Conservation (phyloP, 306 rosid genomes). For the Inga oerstediana region DNA sequence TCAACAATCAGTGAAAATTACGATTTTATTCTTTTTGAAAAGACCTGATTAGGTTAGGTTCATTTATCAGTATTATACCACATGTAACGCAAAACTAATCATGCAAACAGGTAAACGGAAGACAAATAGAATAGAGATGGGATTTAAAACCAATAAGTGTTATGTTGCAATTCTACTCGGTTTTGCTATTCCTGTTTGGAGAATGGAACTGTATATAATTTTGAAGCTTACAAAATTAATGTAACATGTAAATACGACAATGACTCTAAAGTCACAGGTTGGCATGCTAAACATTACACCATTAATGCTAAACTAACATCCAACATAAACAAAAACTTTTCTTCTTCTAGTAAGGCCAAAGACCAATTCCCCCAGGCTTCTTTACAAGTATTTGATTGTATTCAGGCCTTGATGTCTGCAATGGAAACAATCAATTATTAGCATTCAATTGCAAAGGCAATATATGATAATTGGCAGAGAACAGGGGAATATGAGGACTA, state of each 20-base stretch:
- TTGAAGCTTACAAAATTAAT: slow-evolving; percentile 16
- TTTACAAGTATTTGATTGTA: slow-evolving; percentile 84
- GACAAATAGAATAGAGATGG: not conserved
- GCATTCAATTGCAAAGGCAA: slow-evolving; percentile 8
- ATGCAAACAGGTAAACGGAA: not conserved
- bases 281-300: slow-evolving; percentile 6
- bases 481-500: not conserved
- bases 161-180: not conserved
- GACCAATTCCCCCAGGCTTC: slow-evolving; percentile 66
- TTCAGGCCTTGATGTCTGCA: slow-evolving; percentile 94
- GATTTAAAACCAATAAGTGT: not conserved
- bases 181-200: slow-evolving; percentile 20
- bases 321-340: slow-evolving; percentile 10
- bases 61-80: not conserved
- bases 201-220: slow-evolving; percentile 7
- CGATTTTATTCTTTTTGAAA: too few species aligned
- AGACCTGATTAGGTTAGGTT: too few species aligned
- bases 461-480: not conserved
- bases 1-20: not conserved
- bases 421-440: slow-evolving; percentile 21
- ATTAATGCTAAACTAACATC: slow-evolving; percentile 1
- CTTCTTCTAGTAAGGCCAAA: slow-evolving; percentile 59
- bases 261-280: slow-evolving; percentile 9
- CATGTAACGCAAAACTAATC: not conserved
- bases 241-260: slow-evolving; percentile 27